Conservation (phyloP, 1,139 yeast genomes). For the Blastobotrys ciferrii region DNA sequence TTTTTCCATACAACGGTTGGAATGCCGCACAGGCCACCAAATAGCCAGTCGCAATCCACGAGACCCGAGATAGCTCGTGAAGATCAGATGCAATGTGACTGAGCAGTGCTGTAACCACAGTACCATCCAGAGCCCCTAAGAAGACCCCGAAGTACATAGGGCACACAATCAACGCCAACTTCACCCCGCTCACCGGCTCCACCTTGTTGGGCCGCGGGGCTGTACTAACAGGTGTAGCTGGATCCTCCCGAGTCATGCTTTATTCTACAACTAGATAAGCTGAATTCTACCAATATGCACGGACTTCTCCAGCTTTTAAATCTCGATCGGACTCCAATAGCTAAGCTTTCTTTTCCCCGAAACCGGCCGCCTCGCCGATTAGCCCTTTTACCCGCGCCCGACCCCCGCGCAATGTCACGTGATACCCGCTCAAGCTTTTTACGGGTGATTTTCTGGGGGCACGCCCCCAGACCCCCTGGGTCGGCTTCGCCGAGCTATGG, state of each 20-base stretch:
- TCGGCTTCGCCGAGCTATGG: too few relatives aligned
- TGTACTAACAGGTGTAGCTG: neutral
- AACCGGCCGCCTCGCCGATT: neutral
- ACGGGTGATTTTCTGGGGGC: too few relatives aligned
- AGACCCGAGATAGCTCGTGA: constrained; percentile 49
- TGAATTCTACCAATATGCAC: too few relatives aligned
- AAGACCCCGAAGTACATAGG: constrained; percentile 52
- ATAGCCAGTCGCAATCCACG: constrained; percentile 64
- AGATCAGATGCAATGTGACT: constrained; percentile 63
- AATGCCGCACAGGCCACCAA: constrained; percentile 60
- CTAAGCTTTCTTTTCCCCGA: neutral
- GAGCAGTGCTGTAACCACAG: constrained; percentile 63
- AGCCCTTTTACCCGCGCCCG: too few relatives aligned
- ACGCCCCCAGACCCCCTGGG: too few relatives aligned
- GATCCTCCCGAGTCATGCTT: constrained; percentile 2
- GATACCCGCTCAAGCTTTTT: too few relatives aligned
- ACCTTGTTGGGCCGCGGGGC: constrained; percentile 1
- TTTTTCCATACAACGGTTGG: constrained; percentile 80
- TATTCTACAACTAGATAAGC: too few relatives aligned
- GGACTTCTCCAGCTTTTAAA: neutral
- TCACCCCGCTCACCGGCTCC: constrained; percentile 1
- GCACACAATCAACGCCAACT: constrained; percentile 28
- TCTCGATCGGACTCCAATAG: neutral
- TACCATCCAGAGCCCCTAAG: constrained; percentile 60
- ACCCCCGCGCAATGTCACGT: too few relatives aligned